Base-by-base conservation (phyloP, 441 rosid species). In the Euphorbia celastroides region DNA sequence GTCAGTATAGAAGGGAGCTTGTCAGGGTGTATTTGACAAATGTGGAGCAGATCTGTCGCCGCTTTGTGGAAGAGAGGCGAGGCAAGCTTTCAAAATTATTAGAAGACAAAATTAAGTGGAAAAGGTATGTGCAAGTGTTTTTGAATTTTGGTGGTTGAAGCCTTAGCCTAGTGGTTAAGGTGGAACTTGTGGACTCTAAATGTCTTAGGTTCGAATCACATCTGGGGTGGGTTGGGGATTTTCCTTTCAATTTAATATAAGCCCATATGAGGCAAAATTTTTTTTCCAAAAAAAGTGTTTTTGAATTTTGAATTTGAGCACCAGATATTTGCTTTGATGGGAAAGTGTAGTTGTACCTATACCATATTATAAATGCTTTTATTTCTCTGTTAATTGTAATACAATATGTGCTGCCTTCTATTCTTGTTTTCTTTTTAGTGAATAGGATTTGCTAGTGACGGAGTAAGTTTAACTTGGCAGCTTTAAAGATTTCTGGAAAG, bases 1-100 rank as follows among this genome's bases (percentile, higher is more conserved):
- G 93, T 77, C 81, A 74, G 32, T 95, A 92, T 77, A 88, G 98
- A 84, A 84, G 96, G 77, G 98, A 95, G 77, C 98, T 95, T 80
- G 92, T 87, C 80, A 85, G 99, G 74, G 97, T 95, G 41, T 92
- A 95, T 77, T 76, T 90, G 81, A 71, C 86, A 69, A 88, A 90
- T 80, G 97, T 95, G 69, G 98, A 92, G 80, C 88, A 87, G 77
- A 81, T 67, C 57, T 90, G 95, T 78, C 86, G 96, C 63, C 90
- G 94, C 58, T 92, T 86, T 83, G 82, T 95, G 71, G 98, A 92
- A 74, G 98, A 95, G 85, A 88, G 82, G 65, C 86, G 88, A 68
- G 82, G 79, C 72, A 95, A 92, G 80, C 87, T 94, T 57, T 83
- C 78, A 71, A 82, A 74, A 75, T 82, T 94, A 75, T 77, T 87